phyloP scores from a whole-genome alignment of 495 filamentous ascomycete genomes.

The Xanthoparmelia taractica region DNA sequence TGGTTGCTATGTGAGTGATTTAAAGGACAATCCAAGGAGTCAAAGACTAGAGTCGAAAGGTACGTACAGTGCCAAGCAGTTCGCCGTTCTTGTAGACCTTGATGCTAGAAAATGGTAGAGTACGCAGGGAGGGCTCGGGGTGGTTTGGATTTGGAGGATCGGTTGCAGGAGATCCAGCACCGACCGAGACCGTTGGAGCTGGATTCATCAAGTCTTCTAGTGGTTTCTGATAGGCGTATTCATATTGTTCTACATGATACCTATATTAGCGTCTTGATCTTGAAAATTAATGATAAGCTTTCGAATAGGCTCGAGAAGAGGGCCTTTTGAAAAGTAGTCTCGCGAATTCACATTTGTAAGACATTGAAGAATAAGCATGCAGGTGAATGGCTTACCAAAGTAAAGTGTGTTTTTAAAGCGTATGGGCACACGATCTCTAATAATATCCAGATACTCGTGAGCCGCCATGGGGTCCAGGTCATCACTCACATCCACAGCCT shows the following conservation, averaged over 20 bases:
- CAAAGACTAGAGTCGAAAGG: neutral
- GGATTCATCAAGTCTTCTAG: constrained; percentile 81
- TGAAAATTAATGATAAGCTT: neutral
- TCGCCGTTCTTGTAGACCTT: constrained; percentile 88
- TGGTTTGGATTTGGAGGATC: constrained; percentile 62
- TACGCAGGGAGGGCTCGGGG: constrained; percentile 62
- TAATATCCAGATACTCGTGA: constrained; percentile 57
- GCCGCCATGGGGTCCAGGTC: constrained; percentile 44
- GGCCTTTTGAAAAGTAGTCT: neutral
- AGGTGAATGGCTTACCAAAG: constrained; percentile 38
- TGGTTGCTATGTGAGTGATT: neutral
- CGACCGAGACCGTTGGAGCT: constrained; percentile 41
- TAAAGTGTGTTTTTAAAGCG: constrained; percentile 86
- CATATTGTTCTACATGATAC: constrained; percentile 59
- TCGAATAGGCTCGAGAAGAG: neutral
- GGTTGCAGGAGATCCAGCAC: constrained; percentile 29
- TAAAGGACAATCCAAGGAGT: neutral
- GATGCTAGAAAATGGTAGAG: constrained; percentile 77
- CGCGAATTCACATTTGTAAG: neutral
- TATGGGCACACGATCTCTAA: constrained; percentile 90
- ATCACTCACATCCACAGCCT: constrained; percentile 56
- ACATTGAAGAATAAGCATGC: neutral
- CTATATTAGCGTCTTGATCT: neutral
- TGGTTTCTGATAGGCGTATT: constrained; percentile 81
- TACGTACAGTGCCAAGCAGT: constrained; percentile 56